A percentile compares a stretch with the other conserved stretches of the same genome.
phyloP scores from a whole-genome alignment of 2,329 filamentous ascomycete species.

The Chaetoscypha palmicola region DNA sequence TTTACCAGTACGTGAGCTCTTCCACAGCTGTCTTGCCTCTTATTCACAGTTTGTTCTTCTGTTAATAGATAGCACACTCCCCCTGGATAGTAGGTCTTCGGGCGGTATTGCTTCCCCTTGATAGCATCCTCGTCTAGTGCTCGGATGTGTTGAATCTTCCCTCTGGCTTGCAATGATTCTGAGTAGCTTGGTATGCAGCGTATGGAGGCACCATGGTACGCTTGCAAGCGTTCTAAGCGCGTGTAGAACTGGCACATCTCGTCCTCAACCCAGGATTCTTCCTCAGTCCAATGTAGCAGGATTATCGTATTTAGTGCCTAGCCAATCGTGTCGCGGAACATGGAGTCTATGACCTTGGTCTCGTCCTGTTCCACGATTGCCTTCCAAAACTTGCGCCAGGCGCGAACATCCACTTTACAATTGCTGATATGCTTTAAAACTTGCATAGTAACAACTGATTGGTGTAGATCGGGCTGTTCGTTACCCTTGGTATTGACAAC shows the following conservation, averaged over 20 bases:
- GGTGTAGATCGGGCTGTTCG: neutral
- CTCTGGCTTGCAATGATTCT: neutral
- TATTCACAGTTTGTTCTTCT: neutral
- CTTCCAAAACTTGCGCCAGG: neutral
- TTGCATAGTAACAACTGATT: neutral
- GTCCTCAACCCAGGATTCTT: neutral
- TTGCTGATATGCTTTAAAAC: constrained; percentile 1
- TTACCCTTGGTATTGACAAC: neutral
- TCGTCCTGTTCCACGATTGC: neutral
- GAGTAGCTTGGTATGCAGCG: neutral
- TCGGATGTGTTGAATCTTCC: neutral
- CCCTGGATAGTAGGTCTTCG: neutral
- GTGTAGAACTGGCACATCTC: neutral
- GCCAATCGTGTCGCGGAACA: neutral
- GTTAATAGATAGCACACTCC: neutral
- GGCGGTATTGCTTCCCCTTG: neutral
- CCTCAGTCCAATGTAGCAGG: neutral
- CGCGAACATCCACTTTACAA: neutral
- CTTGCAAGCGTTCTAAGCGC: neutral
- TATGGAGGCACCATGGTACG: neutral
- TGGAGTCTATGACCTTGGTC: neutral
- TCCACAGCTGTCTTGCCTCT: constrained; percentile 1
- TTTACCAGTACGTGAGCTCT: neutral
- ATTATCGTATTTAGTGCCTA: neutral
- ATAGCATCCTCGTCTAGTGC: neutral